phyloP scores from a whole-genome alignment of 148 eudicot species.

The Chenopodium suecicum region DNA sequence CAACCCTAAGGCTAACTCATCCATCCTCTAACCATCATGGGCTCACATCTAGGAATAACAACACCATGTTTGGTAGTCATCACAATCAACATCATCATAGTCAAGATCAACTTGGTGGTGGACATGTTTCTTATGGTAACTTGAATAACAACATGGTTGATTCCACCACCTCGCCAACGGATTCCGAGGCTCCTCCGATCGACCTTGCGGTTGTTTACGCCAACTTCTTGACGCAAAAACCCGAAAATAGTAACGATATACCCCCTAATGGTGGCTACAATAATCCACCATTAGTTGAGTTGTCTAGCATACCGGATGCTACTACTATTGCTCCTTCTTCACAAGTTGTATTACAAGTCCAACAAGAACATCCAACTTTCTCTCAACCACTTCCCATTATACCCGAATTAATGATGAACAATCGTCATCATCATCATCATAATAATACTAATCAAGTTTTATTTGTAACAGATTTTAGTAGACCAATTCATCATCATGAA shows the following conservation, averaged over 20 bases:
- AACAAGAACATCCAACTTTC: neutral
- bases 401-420: slow-evolving; percentile 10
- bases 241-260: neutral
- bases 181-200: slow-evolving; percentile 16
- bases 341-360: neutral
- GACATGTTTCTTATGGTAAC: neutral
- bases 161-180: slow-evolving; percentile 5
- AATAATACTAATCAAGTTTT: neutral
- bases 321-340: slow-evolving; percentile 12
- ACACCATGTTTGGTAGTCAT: slow-evolving; percentile 3
- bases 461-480: slow-evolving; percentile 11
- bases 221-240: slow-evolving; percentile 27
- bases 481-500: neutral
- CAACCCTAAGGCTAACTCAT: slow-evolving; percentile 12
- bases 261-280: neutral
- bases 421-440: neutral
- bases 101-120: neutral
- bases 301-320: slow-evolving; percentile 20
- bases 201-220: slow-evolving; percentile 32
- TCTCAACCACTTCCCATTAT: slow-evolving; percentile 16
- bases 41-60: slow-evolving; percentile 5
- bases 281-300: slow-evolving; percentile 13
- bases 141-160: slow-evolving; percentile 19
- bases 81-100: neutral
- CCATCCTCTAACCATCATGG: slow-evolving; percentile 16